These are phyloP conservation scores for Metarhizium humberi DNA, from an alignment of 2,329 filamentous ascomycete species.

Conservation along the genomic window DNA sequence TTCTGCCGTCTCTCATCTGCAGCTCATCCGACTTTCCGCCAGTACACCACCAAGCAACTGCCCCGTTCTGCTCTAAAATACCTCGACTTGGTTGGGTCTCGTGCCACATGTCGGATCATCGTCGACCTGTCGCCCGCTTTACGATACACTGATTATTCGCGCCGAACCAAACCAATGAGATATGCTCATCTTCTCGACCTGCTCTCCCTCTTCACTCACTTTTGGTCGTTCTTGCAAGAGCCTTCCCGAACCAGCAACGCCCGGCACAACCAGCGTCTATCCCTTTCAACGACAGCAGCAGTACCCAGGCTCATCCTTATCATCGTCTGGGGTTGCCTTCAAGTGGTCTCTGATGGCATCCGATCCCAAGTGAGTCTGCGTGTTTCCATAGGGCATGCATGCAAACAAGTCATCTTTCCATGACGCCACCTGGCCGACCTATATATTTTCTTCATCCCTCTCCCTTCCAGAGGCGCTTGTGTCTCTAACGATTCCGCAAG, in stretches of 20 bases:
- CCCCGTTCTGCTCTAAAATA: too few species aligned
- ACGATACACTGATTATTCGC: too few species aligned
- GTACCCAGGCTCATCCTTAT: not conserved
- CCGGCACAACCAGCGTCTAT: not conserved
- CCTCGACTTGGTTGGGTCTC: too few species aligned
- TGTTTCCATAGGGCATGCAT: not conserved
- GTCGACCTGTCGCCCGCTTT: too few species aligned
- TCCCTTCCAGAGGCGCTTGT: not conserved
- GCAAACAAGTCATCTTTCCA: not conserved
- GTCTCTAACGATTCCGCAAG: not conserved
- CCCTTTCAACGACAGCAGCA: not conserved
- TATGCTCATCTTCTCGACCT: not conserved
- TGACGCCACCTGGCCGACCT: not conserved
- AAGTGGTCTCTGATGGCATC: not conserved
- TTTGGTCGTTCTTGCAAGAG: not conserved
- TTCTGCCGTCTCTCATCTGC: too few species aligned
- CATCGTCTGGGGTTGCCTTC: not conserved
- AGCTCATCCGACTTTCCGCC: too few species aligned
- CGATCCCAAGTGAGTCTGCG: not conserved
- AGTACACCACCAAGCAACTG: too few species aligned
- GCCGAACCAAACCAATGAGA: too few species aligned
- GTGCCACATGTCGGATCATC: too few species aligned
- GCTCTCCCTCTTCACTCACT: not conserved
- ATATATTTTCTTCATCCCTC: not conserved
- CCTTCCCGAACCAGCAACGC: not conserved